Evolutionary conservation across 2,329 filamentous ascomycete genomes (phyloP), one percentile per base, ranked within the genome.

Genomic region (Curvularia verruculosa): DNA sequence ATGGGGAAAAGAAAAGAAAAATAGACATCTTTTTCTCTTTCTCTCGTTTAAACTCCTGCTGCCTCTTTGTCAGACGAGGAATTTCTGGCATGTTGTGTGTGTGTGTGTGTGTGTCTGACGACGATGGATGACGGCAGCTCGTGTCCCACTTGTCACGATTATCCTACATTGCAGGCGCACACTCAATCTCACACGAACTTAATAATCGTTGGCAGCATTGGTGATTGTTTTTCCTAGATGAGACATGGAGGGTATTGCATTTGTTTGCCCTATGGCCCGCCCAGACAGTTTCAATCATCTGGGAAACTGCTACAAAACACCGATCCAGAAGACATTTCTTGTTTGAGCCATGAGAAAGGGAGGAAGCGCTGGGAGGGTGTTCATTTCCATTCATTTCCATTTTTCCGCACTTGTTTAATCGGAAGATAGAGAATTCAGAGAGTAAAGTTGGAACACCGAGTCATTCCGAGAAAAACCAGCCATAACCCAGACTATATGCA

Each of bases 191-290:
- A 48, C 13, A 5, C 8, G 28, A 12, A 3, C 5, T 34, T n/a
- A 10, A n/a, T n/a, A n/a, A n/a, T 24, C 8, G 13, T 31, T n/a
- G 29, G 28, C 44, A 47, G 44, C 28, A 47, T 28, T 47, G 9
- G 12, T 28, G 24, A n/a, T 41, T 8, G n/a, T 12, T 43, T 49
- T 65, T 70, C 68, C 65, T 71, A 58, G 12, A 26, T 71, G 68
- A n/a, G 66, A 73, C 69, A 67, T 71, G 69, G 63, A n/a, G n/a
- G 24, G 28, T 68, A 72, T 72, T 71, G 67, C 66, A 74, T 72
- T 70, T 71, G n/a, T n/a, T 9, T 12, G 69, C 68, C 65, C 69
- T 71, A 70, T 69, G 65, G 67, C 61, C 24, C 28, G 66, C 70
- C n/a, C 67, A 62, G 68, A 71, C 64, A 63, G 31, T n/a, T 63